Evolutionary conservation across 345 rosid species (phyloP), one percentile per base, ranked within the genome.

Genomic region (Carallia pectinifolia): DNA sequence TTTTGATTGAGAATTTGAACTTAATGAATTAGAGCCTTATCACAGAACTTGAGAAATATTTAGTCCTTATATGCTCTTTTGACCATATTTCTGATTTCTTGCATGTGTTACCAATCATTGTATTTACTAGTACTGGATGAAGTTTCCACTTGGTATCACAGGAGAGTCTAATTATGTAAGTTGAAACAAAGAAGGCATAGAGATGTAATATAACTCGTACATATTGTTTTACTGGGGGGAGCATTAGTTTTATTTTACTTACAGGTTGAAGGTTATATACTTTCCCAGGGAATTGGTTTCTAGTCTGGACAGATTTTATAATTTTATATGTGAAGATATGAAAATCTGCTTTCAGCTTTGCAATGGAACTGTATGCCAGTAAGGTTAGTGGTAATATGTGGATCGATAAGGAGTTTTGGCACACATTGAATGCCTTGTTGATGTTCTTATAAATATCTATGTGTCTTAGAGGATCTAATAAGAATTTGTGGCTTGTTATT

Each of bases 401-500:
- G 17, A 53, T 62, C 19, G 16, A 37, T 18, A 59, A 69, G 73
- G 50, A 55, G 27, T 23, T 30, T 55, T 55, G 30, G 13, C 60
- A 3, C 23, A 31, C 48, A 40, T 44, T 44, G 16, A 44, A 44
- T 38, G 58, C 12, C 60, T 58, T 47, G 40, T 68, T 68, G 30
- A 7, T 36, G 19, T 38, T 18, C n/a, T 17, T 13, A 37, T 62
- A 13, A 16, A 13, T 34, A 33, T 50, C 17, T 10, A 48, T 6
- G 5, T 16, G 7, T 12, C 18, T 34, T 30, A 19, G 15, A 44
- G 52, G 52, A 19, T 54, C 56, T 53, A 37, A 15, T 19, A 55
- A 62, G 1, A 15, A 39, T 53, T 44, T 55, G 61, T 16, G 19
- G 23, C 58, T 36, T 62, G 65, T 71, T 76, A 31, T 64, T 82